Base-by-base conservation (phyloP, 306 rosid genomes). In the Purshia tridentata region DNA sequence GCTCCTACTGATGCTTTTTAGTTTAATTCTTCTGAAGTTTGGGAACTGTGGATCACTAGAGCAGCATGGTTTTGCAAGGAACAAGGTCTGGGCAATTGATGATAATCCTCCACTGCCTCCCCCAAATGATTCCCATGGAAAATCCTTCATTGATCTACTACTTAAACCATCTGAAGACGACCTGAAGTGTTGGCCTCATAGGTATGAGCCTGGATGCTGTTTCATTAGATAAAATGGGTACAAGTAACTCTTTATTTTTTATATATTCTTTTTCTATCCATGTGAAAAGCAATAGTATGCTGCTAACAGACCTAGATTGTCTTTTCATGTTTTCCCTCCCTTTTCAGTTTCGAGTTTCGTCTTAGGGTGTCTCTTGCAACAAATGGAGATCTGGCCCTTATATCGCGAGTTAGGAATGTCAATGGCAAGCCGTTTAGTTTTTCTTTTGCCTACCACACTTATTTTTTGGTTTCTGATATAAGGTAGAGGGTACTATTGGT, bases 61-160 rank as follows among this genome's bases (percentile, higher is more conserved):
- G 86, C 92, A 82, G 61, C 97, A 88, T 75, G 98, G 98, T 69
- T 93, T 93, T 86, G 97, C 86, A n/a, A 89, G 89, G 80, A 93
- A 91, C 75, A 89, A 83, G 90, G 83, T 91, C 62, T 93, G 98
- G 98, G 68, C 48, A 48, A 77, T 93, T 29, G 98, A 93, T 48
- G 88, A 88, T 50, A 81, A 84, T 68, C 90, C 98, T 76, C 91
- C 88, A 71, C 89, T 88, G 49, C 79, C 79, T 65, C 78, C 73
- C 68, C 68, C 86, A 2, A 79, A 81, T 16, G 91, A 89, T 81
- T 86, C 86, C 44, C 57, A 59, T 8, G 84, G 87, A 66, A 88
- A 76, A 70, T 86, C 97, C 72, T 91, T 76, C 50, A 70, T 93
- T 63, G 96, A 93, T 80, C 80, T 93, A 53, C 56, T 91, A 16